Evolutionary conservation across 176 grass and related monocot genomes (phyloP).

Genomic region (Phragmites australis): DNA sequence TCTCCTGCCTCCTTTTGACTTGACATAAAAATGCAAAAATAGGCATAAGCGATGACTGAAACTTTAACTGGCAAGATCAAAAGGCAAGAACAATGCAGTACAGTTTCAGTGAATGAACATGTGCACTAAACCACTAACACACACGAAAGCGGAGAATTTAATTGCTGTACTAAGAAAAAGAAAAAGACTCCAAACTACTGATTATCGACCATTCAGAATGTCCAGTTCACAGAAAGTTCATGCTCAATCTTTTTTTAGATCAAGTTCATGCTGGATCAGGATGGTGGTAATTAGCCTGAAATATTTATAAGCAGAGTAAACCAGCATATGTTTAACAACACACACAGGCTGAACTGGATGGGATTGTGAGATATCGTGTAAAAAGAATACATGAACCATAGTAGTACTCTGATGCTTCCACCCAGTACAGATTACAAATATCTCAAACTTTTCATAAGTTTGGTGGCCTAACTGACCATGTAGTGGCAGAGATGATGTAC

Average conservation of each 20-base stretch:
- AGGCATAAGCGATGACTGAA: constrained; percentile 15
- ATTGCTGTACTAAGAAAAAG: constrained; percentile 20
- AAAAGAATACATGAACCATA: too few species aligned
- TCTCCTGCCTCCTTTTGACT: constrained; percentile 82
- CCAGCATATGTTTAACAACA: neutral
- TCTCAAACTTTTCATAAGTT: neutral
- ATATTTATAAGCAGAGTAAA: neutral
- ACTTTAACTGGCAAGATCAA: constrained; percentile 20
- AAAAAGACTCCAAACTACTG: neutral
- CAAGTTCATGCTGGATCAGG: neutral
- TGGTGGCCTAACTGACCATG: neutral
- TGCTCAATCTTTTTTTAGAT: too few species aligned
- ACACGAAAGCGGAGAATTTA: neutral
- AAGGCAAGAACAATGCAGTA: constrained; percentile 1
- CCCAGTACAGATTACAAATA: neutral
- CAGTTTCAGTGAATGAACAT: constrained; percentile 1
- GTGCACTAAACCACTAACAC: neutral
- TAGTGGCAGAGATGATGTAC: neutral
- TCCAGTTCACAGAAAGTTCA: neutral
- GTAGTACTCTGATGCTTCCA: neutral
- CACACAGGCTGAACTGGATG: neutral
- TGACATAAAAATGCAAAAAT: constrained; percentile 53
- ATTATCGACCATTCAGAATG: neutral
- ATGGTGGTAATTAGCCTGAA: neutral
- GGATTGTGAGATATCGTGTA: too few species aligned